Base-by-base conservation (phyloP, 2,329 filamentous ascomycete genomes). In the Aspergillus eucalypticola region DNA sequence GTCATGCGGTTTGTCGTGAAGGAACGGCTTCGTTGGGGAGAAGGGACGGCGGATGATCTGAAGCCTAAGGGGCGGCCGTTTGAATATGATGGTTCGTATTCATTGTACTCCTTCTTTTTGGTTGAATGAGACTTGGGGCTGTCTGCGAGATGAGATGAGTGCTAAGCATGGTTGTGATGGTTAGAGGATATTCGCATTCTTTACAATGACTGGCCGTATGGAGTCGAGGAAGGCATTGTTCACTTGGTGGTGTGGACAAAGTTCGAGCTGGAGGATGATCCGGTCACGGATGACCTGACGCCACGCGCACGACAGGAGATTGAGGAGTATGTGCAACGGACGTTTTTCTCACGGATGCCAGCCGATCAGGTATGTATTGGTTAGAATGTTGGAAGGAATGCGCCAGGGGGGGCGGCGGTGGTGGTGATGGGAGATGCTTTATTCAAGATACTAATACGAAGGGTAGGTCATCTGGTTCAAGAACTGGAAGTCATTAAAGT, bases 161-260 rank as follows among this genome's bases (percentile, higher is more conserved):
- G 49, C 42, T 32, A 38, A n/a, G 17, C 15, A 8, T 42, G 17
- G 15, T 19, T 41, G 23, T 44, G 17, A 5, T 5, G 27, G 41
- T 13, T 62, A 82, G 82, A 78, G 50, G 89, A 95, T 70, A 78
- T 88, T 68, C 92, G 87, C 74, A 88, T 96, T 51, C 75, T 96
- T 42, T 86, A 85, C 77, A 98, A 98, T 72, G 93, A 98, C 81
- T 97, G 92, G 91, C 94, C 94, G 0, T 98, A 97, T 71, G 92
- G 91, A 0, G 82, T 97, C 56, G 91, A 95, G 68, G 72, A 80
- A 50, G 82, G 84, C 54, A 93, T 96, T 64, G 85, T 91, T 15
- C 94, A 97, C 73, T 81, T 97, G 2, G 91, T 96, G 5, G 87
- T 96, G 11, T 98, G 94, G 94, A 95, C 90, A 51, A 96, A 96